These are phyloP conservation scores for Larix kaempferi DNA, from an alignment of 75 land plant species.

Conservation along the genomic window DNA sequence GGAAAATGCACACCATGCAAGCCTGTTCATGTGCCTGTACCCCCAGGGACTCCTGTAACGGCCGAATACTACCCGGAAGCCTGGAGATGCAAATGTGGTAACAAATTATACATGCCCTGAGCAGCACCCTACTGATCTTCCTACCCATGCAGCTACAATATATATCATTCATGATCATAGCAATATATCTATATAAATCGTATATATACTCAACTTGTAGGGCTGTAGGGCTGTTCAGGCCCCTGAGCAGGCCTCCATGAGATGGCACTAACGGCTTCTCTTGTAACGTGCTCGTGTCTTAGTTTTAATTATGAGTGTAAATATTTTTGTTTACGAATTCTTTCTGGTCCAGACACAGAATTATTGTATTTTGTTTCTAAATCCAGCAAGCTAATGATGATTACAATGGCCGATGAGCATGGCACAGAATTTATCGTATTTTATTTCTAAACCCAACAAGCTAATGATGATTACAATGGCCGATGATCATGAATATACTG, in stretches of 20 bases:
- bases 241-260: neutral
- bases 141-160: neutral
- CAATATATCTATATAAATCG: neutral
- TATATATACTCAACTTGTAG: neutral
- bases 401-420: too few species aligned
- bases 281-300: neutral
- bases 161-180: conserved; percentile 1
- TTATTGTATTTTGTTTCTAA: neutral
- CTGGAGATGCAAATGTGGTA: conserved; percentile 78
- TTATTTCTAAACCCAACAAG: too few species aligned
- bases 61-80: conserved; percentile 71
- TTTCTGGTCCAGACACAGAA: neutral
- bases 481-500: neutral
- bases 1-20: conserved; percentile 59
- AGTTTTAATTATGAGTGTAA: neutral
- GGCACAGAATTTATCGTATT: neutral
- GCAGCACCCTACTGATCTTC: neutral
- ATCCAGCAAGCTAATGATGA: too few species aligned
- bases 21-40: conserved; percentile 63
- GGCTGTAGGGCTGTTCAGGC: conserved; percentile 3
- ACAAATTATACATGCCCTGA: conserved; percentile 61
- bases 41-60: conserved; percentile 40
- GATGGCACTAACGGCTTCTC: neutral
- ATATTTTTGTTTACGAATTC: neutral
- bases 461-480: too few species aligned